Evolutionary conservation across 257 asterid genomes (phyloP), one percentile per base, ranked within the genome.

Genomic region (Orobanche coerulescens): DNA sequence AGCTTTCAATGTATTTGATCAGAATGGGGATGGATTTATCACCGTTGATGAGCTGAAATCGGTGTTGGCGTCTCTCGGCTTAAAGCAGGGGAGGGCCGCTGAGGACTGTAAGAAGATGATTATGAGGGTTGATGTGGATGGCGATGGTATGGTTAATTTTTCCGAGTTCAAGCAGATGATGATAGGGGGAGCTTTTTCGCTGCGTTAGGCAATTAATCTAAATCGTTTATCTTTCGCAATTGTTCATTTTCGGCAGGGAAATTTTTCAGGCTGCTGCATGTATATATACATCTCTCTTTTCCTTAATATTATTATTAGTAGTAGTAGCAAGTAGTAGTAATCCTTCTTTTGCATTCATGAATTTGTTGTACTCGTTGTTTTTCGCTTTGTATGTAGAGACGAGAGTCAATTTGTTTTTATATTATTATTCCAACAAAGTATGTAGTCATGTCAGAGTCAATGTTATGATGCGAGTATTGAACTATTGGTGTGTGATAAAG

Each of bases 41-140:
- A 72, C 75, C 48, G 86, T 71, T 0, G 88, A 84, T 1, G 88
- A 84, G 74, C 73, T 84, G 61, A 79, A 69, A 23, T 68, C 81
- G 5, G 88, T 84, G 30, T 11, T 84, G 44, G 73, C 71, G 1
- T 79, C 86, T 0, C 71, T 84, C 0, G 93, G 93, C 10, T 76
- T 84, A 0, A 73, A 81, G 66, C 86, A 81, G 37, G 88, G 86
- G 59, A 62, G 76, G 55, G 73, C 76, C 0, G 69, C 69, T 0
- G 93, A 77, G 78, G 88, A 84, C 51, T 84, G 93, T 65, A 67
- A 60, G 76, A 72, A 43, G 69, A 84, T 84, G 93, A 84, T 84
- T 3, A 81, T 56, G 73, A 79, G 75, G 67, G 88, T 84, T 16
- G 93, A 81, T 31, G 81, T 61, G 0, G 88, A 84, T 28, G 88